Evolutionary conservation across 2,329 filamentous ascomycete species (phyloP).

Genomic region (Colletotrichum camelliae): DNA sequence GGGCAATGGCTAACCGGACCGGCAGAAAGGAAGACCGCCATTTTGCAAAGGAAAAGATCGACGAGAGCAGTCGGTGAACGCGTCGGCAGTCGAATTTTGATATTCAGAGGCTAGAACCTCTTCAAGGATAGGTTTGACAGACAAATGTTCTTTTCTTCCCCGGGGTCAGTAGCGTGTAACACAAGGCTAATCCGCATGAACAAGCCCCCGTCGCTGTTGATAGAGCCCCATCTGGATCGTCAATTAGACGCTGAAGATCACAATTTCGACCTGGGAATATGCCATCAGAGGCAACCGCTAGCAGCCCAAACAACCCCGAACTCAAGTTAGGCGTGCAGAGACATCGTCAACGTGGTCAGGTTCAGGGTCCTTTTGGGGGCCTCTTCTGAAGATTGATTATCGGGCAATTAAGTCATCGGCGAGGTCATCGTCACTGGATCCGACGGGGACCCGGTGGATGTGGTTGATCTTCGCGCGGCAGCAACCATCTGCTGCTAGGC

Average conservation of each 20-base stretch:
- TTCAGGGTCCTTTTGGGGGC: conserved; percentile 4
- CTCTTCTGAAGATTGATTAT: neutral
- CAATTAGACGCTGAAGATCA: conserved; percentile 18
- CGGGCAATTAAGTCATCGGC: conserved; percentile 16
- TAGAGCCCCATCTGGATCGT: conserved; percentile 18
- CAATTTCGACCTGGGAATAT: conserved; percentile 18
- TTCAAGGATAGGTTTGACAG: neutral
- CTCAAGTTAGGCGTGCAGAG: conserved; percentile 1
- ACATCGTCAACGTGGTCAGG: conserved; percentile 2
- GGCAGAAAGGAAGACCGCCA: neutral
- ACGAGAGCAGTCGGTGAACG: neutral
- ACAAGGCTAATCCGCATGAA: conserved; percentile 13
- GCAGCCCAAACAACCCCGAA: conserved; percentile 5
- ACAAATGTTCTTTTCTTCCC: neutral
- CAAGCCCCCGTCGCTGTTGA: neutral
- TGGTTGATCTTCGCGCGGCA: neutral
- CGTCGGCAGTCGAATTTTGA: conserved; percentile 2
- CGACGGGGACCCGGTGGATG: conserved; percentile 3
- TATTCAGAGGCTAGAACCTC: neutral
- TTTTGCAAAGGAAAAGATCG: neutral
- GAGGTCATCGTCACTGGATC: neutral
- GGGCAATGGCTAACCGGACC: neutral
- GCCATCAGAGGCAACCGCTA: conserved; percentile 13
- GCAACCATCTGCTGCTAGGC: neutral
- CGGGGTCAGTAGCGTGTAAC: neutral